Base-by-base conservation (phyloP, 2,329 filamentous ascomycete species). In the Ilyonectria mors-panacis region DNA sequence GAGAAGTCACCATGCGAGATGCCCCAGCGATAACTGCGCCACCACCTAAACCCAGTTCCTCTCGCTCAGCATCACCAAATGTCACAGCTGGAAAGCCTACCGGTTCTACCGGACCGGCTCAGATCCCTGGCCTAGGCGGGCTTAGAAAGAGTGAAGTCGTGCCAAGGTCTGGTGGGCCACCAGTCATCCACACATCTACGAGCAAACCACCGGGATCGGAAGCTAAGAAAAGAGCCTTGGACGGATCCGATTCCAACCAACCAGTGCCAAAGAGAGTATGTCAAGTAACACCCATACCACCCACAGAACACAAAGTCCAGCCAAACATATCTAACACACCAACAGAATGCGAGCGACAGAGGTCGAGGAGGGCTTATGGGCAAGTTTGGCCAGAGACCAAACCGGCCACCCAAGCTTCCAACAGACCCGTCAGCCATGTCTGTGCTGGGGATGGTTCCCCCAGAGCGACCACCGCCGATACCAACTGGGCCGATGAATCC, bases 361-460 rank as follows among this genome's bases (percentile, higher is more conserved):
- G 56, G 75, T 21, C 78, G 80, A 42, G 73, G 77, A 30, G 78
- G 79, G 2, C 70, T 82, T 2, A 72, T 79, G 75, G 74, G 78
- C 70, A 82, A 82, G 61, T 82, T 82, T 67, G 77, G 77, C 21
- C 73, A 76, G 58, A 81, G 74, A 63, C 73, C 78, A 15, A 71
- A 59, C 57, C 69, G 73, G 44, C 72, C 73, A 9, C 66, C 72
- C 4, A 77, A 77, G 62, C 71, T 74, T n/a, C 79, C 80, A n/a
- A 79, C 77, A 30, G 86, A 88, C 60, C 86, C 86, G 2, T 86
- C 86, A 2, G 86, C 85, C 19, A 85, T 87, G 84, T 82, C 85
- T 63, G 83, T 85, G 21, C 78, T 88, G 51, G 85, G 85, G 7
- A 76, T 88, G 69, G 79, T 76, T 12, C 85, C 85, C 23, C 85